Base-by-base conservation (phyloP, 2,329 filamentous ascomycete genomes). In the Fusarium foetens region DNA sequence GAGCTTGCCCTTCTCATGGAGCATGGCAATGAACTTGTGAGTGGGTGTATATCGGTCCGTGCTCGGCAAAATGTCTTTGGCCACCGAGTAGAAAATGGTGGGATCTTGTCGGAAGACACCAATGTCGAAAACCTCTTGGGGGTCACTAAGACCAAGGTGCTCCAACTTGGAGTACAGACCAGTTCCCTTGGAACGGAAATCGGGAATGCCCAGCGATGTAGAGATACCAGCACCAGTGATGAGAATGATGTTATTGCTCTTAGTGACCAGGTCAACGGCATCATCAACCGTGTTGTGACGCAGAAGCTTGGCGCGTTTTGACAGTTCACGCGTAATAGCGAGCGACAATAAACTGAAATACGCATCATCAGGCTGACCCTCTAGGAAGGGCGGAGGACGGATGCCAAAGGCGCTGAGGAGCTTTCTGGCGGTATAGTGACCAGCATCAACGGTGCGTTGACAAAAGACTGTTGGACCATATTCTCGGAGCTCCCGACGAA, bases 151-250 rank as follows among this genome's bases (percentile, higher is more conserved):
- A 11, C 94, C 94, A 67, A 96, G 88, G 77, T 94, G 90, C 75
- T 89, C 91, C 57, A 98, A 86, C 79, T 94, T 92, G 49, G 94
- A 92, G 83, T 98, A 98, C 62, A 98, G 91, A 54, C 95, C 95
- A 3, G 92, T 97, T 77, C 94, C 93, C 81, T 96, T 96, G 58
- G 95, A 98, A 73, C 96, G 92, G 79, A 99, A 99, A 81, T 99
- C 96, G 8, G 96, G 96, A 66, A 99, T 98, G 68, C 96, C 96
- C 25, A 99, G 90, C 57, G 94, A 97, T 2, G 96, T 99, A 31
- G 95, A 98, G 75, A 99, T 98, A 74, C 96, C 96, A 23, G 96
- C 96, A 57, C 96, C 96, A 2, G 96, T 98, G 74, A 99, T 89
- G 72, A 98, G 93, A 77, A 99, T 90, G 80, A 99, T 95, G 81